A percentile compares a stretch with the other conserved stretches of the same genome.
Evolutionary conservation across 2,329 filamentous ascomycete species (phyloP).

Genomic region (Phialophora verrucosa): DNA sequence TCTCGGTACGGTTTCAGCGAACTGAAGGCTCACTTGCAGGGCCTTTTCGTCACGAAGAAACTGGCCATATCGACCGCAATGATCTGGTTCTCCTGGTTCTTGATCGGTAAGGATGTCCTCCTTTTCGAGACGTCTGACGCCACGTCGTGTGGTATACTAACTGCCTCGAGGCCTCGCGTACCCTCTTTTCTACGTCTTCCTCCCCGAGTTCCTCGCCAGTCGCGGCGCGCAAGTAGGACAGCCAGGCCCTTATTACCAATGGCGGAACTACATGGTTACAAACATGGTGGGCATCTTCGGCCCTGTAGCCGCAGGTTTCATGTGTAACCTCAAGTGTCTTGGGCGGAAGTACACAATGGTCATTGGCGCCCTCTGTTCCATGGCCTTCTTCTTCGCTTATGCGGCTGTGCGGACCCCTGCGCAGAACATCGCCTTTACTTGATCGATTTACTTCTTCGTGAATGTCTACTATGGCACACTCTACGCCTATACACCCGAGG

Average conservation of each 20-base stretch:
- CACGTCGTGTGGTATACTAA: neutral
- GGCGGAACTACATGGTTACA: constrained; percentile 78
- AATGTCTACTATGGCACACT: constrained; percentile 73
- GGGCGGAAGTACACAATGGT: constrained; percentile 75
- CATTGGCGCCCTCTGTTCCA: constrained; percentile 63
- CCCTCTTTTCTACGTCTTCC: constrained; percentile 78
- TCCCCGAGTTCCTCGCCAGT: constrained; percentile 54
- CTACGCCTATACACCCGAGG: constrained; percentile 77
- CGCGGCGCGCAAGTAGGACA: constrained; percentile 73
- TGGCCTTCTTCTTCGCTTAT: constrained; percentile 76
- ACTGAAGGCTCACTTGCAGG: constrained; percentile 60
- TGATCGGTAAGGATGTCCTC: constrained; percentile 55
- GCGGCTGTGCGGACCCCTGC: constrained; percentile 67
- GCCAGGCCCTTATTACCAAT: constrained; percentile 73
- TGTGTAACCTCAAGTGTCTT: constrained; percentile 71
- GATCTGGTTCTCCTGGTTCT: constrained; percentile 75
- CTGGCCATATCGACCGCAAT: constrained; percentile 59
- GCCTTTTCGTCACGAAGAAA: constrained; percentile 69
- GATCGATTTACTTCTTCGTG: constrained; percentile 71
- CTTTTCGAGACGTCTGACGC: neutral
- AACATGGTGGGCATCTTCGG: constrained; percentile 74
- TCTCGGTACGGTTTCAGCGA: constrained; percentile 28
- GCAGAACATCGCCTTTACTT: constrained; percentile 72
- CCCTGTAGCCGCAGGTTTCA: constrained; percentile 69
- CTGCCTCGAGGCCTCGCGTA: constrained; percentile 49